Conservation (phyloP, 2,329 filamentous ascomycete genomes). For the Aureobasidium sp. region DNA sequence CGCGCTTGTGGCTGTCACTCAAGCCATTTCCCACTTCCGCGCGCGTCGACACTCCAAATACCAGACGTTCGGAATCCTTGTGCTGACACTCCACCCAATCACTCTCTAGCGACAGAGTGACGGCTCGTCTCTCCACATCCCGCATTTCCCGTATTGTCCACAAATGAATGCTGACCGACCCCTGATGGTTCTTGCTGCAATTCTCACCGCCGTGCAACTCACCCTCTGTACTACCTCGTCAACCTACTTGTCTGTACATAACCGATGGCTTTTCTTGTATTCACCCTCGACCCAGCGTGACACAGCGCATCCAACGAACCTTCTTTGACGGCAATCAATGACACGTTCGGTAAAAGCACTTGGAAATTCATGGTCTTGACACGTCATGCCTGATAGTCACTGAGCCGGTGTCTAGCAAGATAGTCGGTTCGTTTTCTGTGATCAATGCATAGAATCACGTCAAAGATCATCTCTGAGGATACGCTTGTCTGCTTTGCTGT, state of each 20-base stretch:
- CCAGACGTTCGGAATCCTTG: background rate
- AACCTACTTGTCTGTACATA: background rate
- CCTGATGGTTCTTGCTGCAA: background rate
- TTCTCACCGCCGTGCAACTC: background rate
- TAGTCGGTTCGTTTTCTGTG: no score
- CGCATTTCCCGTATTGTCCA: background rate
- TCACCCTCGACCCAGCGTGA: background rate
- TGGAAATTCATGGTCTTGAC: background rate
- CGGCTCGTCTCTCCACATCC: background rate
- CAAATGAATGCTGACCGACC: background rate
- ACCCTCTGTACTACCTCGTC: background rate
- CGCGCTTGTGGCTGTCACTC: slow-evolving; percentile 5
- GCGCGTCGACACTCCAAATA: background rate
- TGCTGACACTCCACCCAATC: background rate
- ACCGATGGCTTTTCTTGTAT: background rate
- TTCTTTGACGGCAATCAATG: background rate
- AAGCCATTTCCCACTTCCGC: background rate
- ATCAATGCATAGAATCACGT: background rate
- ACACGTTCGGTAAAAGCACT: background rate
- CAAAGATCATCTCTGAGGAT: background rate
- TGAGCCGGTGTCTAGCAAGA: background rate
- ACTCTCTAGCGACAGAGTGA: background rate
- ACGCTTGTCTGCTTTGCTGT: background rate
- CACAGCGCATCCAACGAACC: background rate
- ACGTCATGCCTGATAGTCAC: background rate